Base-by-base conservation (phyloP, 768 basidiomycete species). In the Leccinum rimulosum region DNA sequence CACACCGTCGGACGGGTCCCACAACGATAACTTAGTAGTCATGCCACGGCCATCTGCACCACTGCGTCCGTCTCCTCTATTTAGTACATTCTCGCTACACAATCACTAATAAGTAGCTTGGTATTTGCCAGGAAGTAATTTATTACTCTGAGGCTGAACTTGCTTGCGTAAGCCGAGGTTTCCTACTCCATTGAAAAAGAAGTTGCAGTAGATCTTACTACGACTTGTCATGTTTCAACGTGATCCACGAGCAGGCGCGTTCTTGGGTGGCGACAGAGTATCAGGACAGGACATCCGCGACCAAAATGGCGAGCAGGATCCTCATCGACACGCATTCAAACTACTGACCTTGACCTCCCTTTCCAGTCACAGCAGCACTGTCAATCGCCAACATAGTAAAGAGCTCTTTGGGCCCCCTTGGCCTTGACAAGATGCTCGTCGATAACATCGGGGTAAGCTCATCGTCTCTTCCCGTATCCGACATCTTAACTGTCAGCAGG, bases 351-450 rank as follows among this genome's bases (percentile, higher is more conserved):
- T 19, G 22, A 47, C 45, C 22, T 17, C 43, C 17, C 43, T 19
- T 45, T 45, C 54, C 74, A 97, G 96, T 98, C 67, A 84, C 93
- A 68, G 97, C 96, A 49, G 96, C 95, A 50, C 88, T 92, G 70
- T 88, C 96, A 6, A 97, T 99, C 69, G 94, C 97, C 59, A 99
- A 99, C 75, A 89, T 98, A 67, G 87, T 99, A 43, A 97, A 95
- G 82, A 96, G 91, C 68, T 96, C 93, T 28, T 71, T 99, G 56
- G 97, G 97, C 6, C 97, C 97, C 9, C 80, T 98, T 55, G 96
- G 96, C 38, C 85, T 95, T 9, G 95, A 96, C 71, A 95, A 96
- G 76, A 94, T 98, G 96, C 82, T 97, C 57, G 95, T 98, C 15
- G 95, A 98, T 74, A 95, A 96, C 76, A 95, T 98, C 64, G 95